These are phyloP conservation scores for Rhodotorula sp. DNA, from an alignment of 1,284 basidiomycete genomes.

Conservation along the genomic window DNA sequence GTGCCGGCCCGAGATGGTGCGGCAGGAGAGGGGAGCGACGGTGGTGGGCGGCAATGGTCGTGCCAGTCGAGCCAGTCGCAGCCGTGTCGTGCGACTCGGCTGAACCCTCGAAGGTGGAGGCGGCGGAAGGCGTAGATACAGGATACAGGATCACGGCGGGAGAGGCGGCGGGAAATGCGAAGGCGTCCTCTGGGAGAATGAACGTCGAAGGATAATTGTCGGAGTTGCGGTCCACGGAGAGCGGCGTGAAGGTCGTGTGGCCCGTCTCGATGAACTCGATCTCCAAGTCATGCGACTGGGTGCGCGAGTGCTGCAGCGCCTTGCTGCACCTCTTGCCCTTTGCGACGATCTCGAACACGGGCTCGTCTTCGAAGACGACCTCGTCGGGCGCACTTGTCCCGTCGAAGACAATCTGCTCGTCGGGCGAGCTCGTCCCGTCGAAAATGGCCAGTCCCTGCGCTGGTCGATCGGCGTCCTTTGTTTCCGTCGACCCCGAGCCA, in stretches of 20 bases:
- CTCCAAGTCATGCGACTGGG: constrained; percentile 22
- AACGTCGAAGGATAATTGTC: constrained; percentile 1
- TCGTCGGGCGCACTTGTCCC: constrained; percentile 1
- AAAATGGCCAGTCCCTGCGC: not conserved
- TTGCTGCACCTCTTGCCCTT: not conserved
- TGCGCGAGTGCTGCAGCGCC: constrained; percentile 6
- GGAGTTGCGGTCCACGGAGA: not conserved
- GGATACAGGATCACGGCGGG: not conserved
- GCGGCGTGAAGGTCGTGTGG: constrained; percentile 31
- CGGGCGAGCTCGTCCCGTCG: not conserved
- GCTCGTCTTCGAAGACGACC: not conserved
- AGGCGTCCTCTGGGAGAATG: constrained; percentile 8
- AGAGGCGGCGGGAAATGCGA: not conserved
- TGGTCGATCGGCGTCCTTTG: too few relatives aligned
- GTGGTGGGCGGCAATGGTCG: not conserved
- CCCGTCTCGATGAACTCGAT: constrained; percentile 36
- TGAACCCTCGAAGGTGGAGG: not conserved
- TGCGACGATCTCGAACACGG: not conserved
- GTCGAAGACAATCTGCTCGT: not conserved
- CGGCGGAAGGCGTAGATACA: not conserved
- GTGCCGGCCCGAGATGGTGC: constrained; percentile 18
- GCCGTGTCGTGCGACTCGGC: constrained; percentile 5
- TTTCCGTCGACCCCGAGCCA: not conserved
- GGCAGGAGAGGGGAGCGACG: constrained; percentile 15
- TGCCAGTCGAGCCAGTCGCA: not conserved